Percentiles rank a stretch among this genome's conserved stretches.
phyloP scores from a whole-genome alignment of 805 yeast genomes.

The Candida maesae region DNA sequence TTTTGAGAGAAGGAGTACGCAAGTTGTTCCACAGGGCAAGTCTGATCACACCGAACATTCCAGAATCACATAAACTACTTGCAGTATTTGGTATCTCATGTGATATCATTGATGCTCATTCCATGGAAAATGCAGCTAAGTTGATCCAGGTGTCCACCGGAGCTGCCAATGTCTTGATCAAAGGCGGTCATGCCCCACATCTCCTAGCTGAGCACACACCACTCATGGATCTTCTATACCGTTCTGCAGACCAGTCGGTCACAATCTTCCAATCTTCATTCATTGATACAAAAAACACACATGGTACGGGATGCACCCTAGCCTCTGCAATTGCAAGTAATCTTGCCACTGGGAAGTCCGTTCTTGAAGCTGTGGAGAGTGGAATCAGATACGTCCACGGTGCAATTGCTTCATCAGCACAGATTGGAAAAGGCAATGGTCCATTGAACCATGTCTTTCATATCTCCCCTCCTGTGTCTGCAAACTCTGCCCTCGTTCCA shows the following conservation, averaged over 20 bases:
- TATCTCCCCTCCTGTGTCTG: slow-evolving; percentile 19
- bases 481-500: not conserved
- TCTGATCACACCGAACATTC: slow-evolving; percentile 70
- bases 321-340: slow-evolving; percentile 78
- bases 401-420: slow-evolving; percentile 48
- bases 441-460: slow-evolving; percentile 68
- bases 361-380: slow-evolving; percentile 48
- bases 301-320: slow-evolving; percentile 90
- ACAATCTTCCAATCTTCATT: slow-evolving; percentile 45
- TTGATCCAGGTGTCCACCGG: slow-evolving; percentile 36
- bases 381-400: slow-evolving; percentile 64
- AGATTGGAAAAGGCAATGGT: slow-evolving; percentile 56
- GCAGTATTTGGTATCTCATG: slow-evolving; percentile 28
- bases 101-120: slow-evolving; percentile 35
- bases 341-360: slow-evolving; percentile 49
- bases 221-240: slow-evolving; percentile 53
- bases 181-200: slow-evolving; percentile 73
- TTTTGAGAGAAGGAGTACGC: slow-evolving; percentile 40
- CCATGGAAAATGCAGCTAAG: slow-evolving; percentile 36
- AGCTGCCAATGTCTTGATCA: slow-evolving; percentile 56
- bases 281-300: slow-evolving; percentile 53
- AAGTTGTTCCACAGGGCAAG: slow-evolving; percentile 49
- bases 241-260: slow-evolving; percentile 33
- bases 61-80: slow-evolving; percentile 53
- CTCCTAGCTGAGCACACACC: slow-evolving; percentile 25